Evolutionary conservation across 257 asterid species (phyloP).

Genomic region (Leptodermis oblonga): DNA sequence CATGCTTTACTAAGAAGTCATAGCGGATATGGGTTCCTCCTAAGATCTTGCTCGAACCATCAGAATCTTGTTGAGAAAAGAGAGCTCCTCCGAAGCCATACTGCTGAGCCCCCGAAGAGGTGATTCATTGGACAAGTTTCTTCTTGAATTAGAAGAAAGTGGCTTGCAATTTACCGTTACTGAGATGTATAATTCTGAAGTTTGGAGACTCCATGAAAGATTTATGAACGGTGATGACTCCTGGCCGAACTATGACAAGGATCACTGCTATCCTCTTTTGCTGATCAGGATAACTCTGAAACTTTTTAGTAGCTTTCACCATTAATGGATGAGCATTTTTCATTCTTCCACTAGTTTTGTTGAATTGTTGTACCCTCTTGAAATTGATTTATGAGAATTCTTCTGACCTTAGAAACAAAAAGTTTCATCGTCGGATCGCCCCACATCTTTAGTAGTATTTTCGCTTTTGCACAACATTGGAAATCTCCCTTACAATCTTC

Average conservation of each 20-base stretch:
- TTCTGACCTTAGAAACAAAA: neutral
- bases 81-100: slow-evolving; percentile 70
- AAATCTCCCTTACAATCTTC: neutral
- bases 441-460: neutral
- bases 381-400: neutral
- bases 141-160: slow-evolving; percentile 42
- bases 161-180: slow-evolving; percentile 56
- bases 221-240: slow-evolving; percentile 47
- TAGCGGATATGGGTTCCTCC: too few species aligned
- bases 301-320: slow-evolving; percentile 9
- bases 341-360: neutral
- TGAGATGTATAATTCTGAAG: slow-evolving; percentile 54
- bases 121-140: slow-evolving; percentile 74
- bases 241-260: slow-evolving; percentile 86
- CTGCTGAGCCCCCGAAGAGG: slow-evolving; percentile 87
- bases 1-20: too few species aligned
- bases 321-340: neutral
- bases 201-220: slow-evolving; percentile 57
- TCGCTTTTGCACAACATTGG: neutral
- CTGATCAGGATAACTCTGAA: slow-evolving; percentile 51
- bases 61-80: slow-evolving; percentile 56
- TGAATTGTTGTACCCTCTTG: neutral
- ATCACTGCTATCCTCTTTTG: slow-evolving; percentile 88
- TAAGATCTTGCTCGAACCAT: slow-evolving; percentile 68
- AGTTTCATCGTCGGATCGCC: neutral